Evolutionary conservation across 2,329 filamentous ascomycete species (phyloP), one percentile per base, ranked within the genome.

Genomic region (Colletotrichum shisoi): DNA sequence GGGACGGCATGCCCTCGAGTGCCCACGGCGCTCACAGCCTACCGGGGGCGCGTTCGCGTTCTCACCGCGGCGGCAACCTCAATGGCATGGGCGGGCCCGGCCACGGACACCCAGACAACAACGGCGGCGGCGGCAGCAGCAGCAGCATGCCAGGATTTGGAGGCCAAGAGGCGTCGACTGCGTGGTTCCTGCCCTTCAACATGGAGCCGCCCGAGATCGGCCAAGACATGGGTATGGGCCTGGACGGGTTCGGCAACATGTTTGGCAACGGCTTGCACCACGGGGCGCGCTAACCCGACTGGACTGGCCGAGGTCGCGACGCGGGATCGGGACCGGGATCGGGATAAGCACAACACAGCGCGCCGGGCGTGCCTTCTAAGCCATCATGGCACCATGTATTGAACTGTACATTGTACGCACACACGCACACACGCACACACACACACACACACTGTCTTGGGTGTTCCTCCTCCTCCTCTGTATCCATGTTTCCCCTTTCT

Each of bases 101-200:
- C 27, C 67, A 74, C 59, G 72, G 53, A 7, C 72, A 73, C 37
- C 62, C 65, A n/a, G 62, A 62, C 57, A 31, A 31, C 27, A 8
- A 8, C 7, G 27, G 27, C 27, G 27, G 27, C 27, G n/a, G n/a
- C n/a, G 21, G 21, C 21, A 21, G 21, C 21, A 8, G 27, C 27
- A 8, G 27, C 27, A 52, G 57, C 44, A 48, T 68, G 57, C 11
- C 49, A 8, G 67, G 63, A 7, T 63, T 62, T 2, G 71, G 72
- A 54, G 75, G 74, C 4, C 78, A 79, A 42, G 85, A 87, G 68
- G 79, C 83, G 2, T 84, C 81, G 57, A 90, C 89, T 59, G 92
- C 91, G 5, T 98, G 94, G 92, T 96, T 96, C 77, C 89, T 96
- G 82, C 93, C 94, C 1, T 96, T 97, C 78, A 96, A 96, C 75